phyloP scores from a whole-genome alignment of 805 yeast genomes.

The Pichia heedii region DNA sequence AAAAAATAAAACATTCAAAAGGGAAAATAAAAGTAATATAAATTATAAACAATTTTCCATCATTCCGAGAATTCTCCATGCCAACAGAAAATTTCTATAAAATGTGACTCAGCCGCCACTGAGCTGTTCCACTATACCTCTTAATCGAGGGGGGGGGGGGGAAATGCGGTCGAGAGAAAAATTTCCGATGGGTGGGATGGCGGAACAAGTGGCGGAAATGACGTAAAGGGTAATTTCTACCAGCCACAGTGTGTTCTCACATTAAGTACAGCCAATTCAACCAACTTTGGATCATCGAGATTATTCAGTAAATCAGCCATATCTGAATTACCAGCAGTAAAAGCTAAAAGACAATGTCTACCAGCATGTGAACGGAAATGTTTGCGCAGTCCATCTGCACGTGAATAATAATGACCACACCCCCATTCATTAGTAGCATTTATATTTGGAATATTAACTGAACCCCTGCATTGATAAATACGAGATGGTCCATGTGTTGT shows the following conservation, averaged over 20 bases:
- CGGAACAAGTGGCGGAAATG: too few relatives aligned
- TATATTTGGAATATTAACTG: neutral
- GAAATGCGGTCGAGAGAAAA: neutral
- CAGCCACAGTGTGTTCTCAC: conserved; percentile 8
- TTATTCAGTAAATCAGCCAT: too few relatives aligned
- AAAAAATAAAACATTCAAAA: too few relatives aligned
- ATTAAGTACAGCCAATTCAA: conserved; percentile 6
- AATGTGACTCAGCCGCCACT: too few relatives aligned
- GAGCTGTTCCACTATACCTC: too few relatives aligned
- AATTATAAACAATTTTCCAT: too few relatives aligned
- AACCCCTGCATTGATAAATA: conserved; percentile 8
- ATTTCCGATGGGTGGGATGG: too few relatives aligned
- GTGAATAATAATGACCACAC: conserved; percentile 8
- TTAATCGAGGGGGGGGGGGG: neutral
- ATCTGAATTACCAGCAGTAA: neutral
- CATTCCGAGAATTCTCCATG: too few relatives aligned
- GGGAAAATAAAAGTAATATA: too few relatives aligned
- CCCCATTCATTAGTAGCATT: conserved; percentile 8
- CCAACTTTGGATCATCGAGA: neutral
- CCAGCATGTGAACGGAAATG: conserved; percentile 8
- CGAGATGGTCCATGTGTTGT: conserved; percentile 5
- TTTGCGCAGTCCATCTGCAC: conserved; percentile 9
- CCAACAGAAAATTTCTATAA: too few relatives aligned
- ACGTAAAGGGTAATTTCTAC: neutral
- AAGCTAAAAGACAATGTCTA: conserved; percentile 4